These are phyloP conservation scores for Pichia cephalocereana DNA, from an alignment of 805 yeast genomes.

Conservation along the genomic window DNA sequence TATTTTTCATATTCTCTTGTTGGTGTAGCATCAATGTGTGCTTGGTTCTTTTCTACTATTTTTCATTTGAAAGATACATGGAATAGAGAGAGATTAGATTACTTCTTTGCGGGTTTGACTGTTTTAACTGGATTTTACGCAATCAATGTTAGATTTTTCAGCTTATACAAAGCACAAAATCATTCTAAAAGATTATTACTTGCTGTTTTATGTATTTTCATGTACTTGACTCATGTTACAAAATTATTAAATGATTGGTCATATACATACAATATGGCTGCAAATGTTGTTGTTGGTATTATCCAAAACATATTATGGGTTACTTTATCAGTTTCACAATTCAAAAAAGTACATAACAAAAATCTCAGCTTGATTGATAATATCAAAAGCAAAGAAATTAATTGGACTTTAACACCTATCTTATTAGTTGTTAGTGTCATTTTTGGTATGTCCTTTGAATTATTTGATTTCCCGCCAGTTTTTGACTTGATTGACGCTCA, in stretches of 20 bases:
- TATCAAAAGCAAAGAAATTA: constrained; percentile 20
- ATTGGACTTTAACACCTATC: constrained; percentile 45
- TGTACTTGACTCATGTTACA: constrained; percentile 56
- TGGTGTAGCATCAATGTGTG: constrained; percentile 61
- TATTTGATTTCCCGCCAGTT: constrained; percentile 80
- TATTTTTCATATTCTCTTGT: constrained; percentile 37
- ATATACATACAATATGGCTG: constrained; percentile 89
- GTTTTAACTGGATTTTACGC: constrained; percentile 74
- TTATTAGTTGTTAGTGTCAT: constrained; percentile 43
- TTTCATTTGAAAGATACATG: constrained; percentile 83
- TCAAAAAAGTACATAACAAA: constrained; percentile 13
- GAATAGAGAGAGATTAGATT: constrained; percentile 78
- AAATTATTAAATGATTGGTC: constrained; percentile 71
- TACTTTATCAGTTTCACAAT: constrained; percentile 26
- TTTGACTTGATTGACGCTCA: constrained; percentile 77
- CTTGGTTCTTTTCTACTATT: constrained; percentile 81
- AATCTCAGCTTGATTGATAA: constrained; percentile 14
- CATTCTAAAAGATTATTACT: constrained; percentile 26
- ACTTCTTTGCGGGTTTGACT: constrained; percentile 87
- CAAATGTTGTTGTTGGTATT: constrained; percentile 72
- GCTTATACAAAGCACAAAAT: constrained; percentile 38
- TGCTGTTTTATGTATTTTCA: constrained; percentile 32
- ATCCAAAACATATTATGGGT: constrained; percentile 57
- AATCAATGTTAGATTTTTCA: constrained; percentile 49
- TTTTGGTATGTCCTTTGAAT: constrained; percentile 79